These are phyloP conservation scores for Botrytis porri DNA, from an alignment of 2,329 filamentous ascomycete genomes.

Conservation along the genomic window DNA sequence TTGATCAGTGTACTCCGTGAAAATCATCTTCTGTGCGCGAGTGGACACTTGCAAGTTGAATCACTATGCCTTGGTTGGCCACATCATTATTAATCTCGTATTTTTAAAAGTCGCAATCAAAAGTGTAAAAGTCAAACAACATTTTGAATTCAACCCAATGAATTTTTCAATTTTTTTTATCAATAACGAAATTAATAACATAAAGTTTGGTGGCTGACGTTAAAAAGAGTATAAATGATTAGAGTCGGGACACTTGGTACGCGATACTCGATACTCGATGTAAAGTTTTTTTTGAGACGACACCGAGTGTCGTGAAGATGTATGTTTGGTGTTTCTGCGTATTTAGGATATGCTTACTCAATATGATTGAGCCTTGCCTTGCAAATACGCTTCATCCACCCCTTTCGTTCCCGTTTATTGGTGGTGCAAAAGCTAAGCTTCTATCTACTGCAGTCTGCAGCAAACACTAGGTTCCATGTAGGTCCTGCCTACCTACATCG, in stretches of 20 bases:
- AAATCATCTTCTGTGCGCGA: neutral
- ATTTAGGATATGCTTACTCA: neutral
- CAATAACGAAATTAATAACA: neutral
- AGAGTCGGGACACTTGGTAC: neutral
- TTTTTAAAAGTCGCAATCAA: neutral
- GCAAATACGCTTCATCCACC: neutral
- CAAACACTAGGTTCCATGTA: neutral
- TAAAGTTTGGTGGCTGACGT: conserved; percentile 1
- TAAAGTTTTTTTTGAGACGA: neutral
- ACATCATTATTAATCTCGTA: conserved; percentile 12
- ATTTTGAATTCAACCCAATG: neutral
- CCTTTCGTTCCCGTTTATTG: neutral
- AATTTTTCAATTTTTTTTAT: neutral
- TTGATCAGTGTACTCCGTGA: neutral
- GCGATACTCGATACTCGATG: neutral
- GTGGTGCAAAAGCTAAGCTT: neutral
- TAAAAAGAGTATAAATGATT: neutral
- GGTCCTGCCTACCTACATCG: neutral
- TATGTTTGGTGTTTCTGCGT: neutral
- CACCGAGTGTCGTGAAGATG: conserved; percentile 1
- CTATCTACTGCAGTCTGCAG: neutral
- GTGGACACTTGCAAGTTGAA: neutral
- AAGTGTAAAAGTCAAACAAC: neutral
- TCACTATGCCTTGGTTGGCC: conserved; percentile 2
- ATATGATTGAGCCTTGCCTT: neutral